Base-by-base conservation (phyloP, 345 rosid species). In the Rubroshorea leprosula region DNA sequence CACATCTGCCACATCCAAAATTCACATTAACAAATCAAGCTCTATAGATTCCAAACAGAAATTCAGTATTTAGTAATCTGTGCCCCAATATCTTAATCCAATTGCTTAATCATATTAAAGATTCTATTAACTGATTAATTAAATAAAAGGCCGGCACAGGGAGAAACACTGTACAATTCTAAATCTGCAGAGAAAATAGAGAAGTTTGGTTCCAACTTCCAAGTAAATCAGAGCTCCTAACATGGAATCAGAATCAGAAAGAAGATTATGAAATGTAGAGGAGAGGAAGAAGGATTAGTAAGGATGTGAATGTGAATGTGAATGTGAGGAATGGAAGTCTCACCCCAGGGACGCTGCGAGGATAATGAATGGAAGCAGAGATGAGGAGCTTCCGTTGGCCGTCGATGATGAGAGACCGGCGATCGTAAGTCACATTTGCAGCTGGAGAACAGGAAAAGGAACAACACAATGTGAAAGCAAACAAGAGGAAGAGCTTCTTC, bases 361-460 rank as follows among this genome's bases (percentile, higher is more conserved):
- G 90, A 58, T 84, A 81, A 62, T 84, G 90, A 77, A 84, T 79
- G 64, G 90, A 65, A 55, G 90, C 90, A 8, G 90, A 84, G 58
- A 84, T 73, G 65, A 84, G 79, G 46, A 84, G 87, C 81, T 79
- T 81, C 27, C 83, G 71, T 22, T 77, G 83, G 68, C 76, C 80
- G 55, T 79, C 73, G 46, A 84, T 75, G 54, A 79, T 62, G 18
- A 81, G 79, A 68, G 90, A 84, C 31, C 87, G 81, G 61, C 69
- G 61, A 66, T 81, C 87, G 12, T 81, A 81, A 0, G 79, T 77
- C 45, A 84, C 84, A 70, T 84, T 84, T 6, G 60, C 78, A 15
- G 74, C 63, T 0, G 44, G 52, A 43, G 46, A 58, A 50, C 61
- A 63, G 10, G 23, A 14, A 13, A 25, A 41, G 26, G 64, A 43